phyloP scores from a whole-genome alignment of 768 basidiomycete species.

The Pleurotus eryngii region DNA sequence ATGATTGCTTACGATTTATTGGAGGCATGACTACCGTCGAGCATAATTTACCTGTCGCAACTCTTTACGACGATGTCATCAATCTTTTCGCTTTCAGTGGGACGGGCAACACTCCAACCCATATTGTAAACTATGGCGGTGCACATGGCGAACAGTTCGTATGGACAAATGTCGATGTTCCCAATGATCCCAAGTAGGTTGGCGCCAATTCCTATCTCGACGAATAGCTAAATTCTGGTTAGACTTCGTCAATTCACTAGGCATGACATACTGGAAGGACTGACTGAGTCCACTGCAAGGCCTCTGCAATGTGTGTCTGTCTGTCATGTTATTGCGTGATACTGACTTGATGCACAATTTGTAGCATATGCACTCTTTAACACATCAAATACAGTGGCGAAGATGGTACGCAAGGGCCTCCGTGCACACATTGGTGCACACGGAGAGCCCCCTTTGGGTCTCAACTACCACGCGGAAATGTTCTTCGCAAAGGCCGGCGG shows the following conservation, averaged over 20 bases:
- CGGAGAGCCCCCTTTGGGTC: constrained; percentile 66
- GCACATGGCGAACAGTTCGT: constrained; percentile 62
- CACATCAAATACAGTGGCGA: constrained; percentile 62
- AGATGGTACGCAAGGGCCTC: constrained; percentile 64
- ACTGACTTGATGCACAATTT: constrained; percentile 2
- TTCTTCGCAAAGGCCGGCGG: constrained; percentile 61
- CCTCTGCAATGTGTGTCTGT: constrained; percentile 51
- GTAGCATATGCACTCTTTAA: constrained; percentile 66
- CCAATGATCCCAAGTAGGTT: constrained; percentile 61
- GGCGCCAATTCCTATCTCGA: constrained; percentile 12
- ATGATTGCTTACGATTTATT: not conserved
- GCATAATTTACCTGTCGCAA: constrained; percentile 63
- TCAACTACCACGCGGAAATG: constrained; percentile 81
- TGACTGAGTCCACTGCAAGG: constrained; percentile 59
- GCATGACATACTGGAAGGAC: constrained; percentile 58
- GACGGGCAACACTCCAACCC: constrained; percentile 71
- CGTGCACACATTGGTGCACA: constrained; percentile 70
- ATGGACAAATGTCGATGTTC: constrained; percentile 64
- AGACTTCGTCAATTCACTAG: constrained; percentile 63
- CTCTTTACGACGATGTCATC: constrained; percentile 63
- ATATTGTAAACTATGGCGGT: constrained; percentile 78
- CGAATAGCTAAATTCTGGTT: not conserved
- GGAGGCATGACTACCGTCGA: constrained; percentile 77
- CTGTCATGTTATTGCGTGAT: not conserved
- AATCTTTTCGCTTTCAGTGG: constrained; percentile 64